Conservation (phyloP, 352 stramenopile genomes). For the Phytophthora citrophthora region DNA sequence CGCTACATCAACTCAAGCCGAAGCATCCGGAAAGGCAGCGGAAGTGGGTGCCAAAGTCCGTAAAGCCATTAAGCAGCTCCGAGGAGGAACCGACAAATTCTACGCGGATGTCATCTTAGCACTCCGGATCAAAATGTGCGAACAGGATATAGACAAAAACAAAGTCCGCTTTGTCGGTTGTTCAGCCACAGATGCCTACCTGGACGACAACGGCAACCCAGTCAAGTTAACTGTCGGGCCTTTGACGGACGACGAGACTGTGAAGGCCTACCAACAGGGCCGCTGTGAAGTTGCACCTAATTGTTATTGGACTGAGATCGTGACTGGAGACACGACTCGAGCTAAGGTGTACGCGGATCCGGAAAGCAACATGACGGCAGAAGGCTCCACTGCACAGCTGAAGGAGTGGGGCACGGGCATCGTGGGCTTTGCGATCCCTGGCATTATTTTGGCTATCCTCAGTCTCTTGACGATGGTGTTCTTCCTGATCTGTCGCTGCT, state of each 20-base stretch:
- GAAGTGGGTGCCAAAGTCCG: slow-evolving; percentile 57
- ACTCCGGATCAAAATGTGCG: slow-evolving; percentile 57
- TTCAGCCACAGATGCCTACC: slow-evolving; percentile 43
- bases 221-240: slow-evolving; percentile 31
- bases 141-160: slow-evolving; percentile 38
- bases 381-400: slow-evolving; percentile 35
- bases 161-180: slow-evolving; percentile 42
- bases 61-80: slow-evolving; percentile 67
- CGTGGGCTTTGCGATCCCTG: slow-evolving; percentile 59
- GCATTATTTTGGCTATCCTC: slow-evolving; percentile 60
- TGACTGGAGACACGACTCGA: slow-evolving; percentile 37
- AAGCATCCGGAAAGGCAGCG: slow-evolving; percentile 49
- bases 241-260: slow-evolving; percentile 31
- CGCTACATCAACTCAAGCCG: slow-evolving; percentile 9
- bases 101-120: slow-evolving; percentile 70
- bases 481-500: slow-evolving; percentile 78
- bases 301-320: slow-evolving; percentile 66
- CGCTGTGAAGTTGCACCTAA: slow-evolving; percentile 67
- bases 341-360: slow-evolving; percentile 37
- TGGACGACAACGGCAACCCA: slow-evolving; percentile 41
- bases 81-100: slow-evolving; percentile 62
- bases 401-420: slow-evolving; percentile 62
- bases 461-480: slow-evolving; percentile 75
- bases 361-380: slow-evolving; percentile 36
- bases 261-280: slow-evolving; percentile 37